Conservation (phyloP, 768 basidiomycete species). For the Tulasnella calospora region DNA sequence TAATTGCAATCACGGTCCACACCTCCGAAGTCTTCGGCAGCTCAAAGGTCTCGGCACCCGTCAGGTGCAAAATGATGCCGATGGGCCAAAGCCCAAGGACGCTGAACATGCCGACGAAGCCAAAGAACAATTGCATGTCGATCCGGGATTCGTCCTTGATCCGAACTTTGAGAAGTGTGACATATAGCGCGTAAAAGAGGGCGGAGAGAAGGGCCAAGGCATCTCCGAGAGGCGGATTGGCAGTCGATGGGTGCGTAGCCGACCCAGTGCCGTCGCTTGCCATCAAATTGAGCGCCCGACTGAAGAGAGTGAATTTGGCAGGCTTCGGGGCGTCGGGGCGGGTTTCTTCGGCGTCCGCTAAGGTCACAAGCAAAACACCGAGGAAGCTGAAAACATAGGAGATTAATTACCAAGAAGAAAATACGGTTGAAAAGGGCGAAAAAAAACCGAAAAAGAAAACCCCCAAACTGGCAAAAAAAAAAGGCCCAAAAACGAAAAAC, state of each 20-base stretch:
- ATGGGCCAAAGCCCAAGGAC: slow-evolving; percentile 70
- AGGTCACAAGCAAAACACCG: slow-evolving; percentile 28
- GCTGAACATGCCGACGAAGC: slow-evolving; percentile 87
- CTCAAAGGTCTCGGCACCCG: slow-evolving; percentile 69
- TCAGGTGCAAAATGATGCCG: slow-evolving; percentile 67
- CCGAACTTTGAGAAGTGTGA: slow-evolving; percentile 81
- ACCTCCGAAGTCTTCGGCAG: slow-evolving; percentile 52
- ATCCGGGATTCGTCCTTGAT: slow-evolving; percentile 76
- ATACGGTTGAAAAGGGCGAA: not conserved
- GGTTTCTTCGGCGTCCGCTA: slow-evolving; percentile 14
- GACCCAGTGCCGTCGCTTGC: slow-evolving; percentile 30
- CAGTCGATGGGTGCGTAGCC: slow-evolving; percentile 35
- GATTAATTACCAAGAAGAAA: not conserved
- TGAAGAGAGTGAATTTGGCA: slow-evolving; percentile 27
- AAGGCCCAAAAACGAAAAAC: slow-evolving; percentile 70
- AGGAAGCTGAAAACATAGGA: slow-evolving; percentile 18
- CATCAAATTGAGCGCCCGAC: slow-evolving; percentile 14
- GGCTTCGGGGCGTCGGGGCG: slow-evolving; percentile 21
- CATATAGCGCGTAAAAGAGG: slow-evolving; percentile 81
- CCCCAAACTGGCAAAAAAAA: slow-evolving; percentile 65
- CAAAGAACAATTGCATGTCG: slow-evolving; percentile 93
- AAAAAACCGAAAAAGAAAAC: slow-evolving; percentile 76
- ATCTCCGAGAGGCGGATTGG: slow-evolving; percentile 64
- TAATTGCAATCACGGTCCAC: slow-evolving; percentile 50
- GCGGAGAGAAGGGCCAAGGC: slow-evolving; percentile 80